Conservation (phyloP, 768 basidiomycete species). For the Lactarius vividus region DNA sequence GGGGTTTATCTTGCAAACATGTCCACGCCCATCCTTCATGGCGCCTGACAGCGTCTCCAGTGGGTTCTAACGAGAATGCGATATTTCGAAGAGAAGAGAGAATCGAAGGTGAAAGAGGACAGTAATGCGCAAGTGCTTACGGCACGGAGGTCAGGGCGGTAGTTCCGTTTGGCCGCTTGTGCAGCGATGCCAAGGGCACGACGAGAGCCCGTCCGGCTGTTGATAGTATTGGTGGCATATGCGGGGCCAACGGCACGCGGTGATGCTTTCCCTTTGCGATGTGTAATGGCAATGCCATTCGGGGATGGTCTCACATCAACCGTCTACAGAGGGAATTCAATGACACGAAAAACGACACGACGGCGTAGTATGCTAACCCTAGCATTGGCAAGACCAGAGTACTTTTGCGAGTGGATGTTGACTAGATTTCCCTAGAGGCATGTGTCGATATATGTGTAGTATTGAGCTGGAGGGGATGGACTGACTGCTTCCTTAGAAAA, state of each 20-base stretch:
- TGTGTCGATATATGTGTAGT: neutral
- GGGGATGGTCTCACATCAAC: slow-evolving; percentile 59
- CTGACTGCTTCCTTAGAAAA: slow-evolving; percentile 85
- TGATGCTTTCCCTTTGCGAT: slow-evolving; percentile 62
- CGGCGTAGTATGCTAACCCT: slow-evolving; percentile 49
- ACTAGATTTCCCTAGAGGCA: slow-evolving; percentile 71
- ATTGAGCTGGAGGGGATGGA: slow-evolving; percentile 25
- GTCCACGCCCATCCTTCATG: slow-evolving; percentile 92
- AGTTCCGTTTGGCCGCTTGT: slow-evolving; percentile 57
- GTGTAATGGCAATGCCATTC: slow-evolving; percentile 56
- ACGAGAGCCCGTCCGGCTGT: slow-evolving; percentile 67
- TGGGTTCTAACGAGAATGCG: slow-evolving; percentile 93
- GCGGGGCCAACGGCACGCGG: slow-evolving; percentile 49
- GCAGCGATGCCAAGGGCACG: slow-evolving; percentile 67
- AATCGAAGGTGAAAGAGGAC: slow-evolving; percentile 6
- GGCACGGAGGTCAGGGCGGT: slow-evolving; percentile 73
- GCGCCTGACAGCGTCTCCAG: slow-evolving; percentile 60
- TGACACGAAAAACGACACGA: neutral
- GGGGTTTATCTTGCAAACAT: slow-evolving; percentile 77
- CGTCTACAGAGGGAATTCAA: slow-evolving; percentile 42
- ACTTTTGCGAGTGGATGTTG: slow-evolving; percentile 90
- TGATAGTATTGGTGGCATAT: slow-evolving; percentile 51
- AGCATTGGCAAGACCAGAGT: slow-evolving; percentile 82
- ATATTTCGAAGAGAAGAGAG: slow-evolving; percentile 26
- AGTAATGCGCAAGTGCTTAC: slow-evolving; percentile 48